Evolutionary conservation across 306 rosid species (phyloP).

Genomic region (Fragaria ananassa): DNA sequence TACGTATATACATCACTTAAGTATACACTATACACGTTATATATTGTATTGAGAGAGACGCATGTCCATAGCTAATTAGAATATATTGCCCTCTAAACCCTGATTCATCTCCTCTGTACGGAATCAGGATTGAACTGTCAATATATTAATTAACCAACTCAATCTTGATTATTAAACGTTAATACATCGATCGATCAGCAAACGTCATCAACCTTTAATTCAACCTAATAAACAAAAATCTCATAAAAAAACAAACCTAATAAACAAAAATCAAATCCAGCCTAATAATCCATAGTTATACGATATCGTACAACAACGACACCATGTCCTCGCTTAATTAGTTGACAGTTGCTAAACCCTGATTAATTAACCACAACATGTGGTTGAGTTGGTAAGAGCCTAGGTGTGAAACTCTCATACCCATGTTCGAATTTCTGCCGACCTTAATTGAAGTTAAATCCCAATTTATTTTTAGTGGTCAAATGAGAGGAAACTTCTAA

Average conservation of each 20-base stretch:
- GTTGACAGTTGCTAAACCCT: background rate
- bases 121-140: background rate
- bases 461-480: no score
- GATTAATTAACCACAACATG: background rate
- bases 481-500: no score
- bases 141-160: background rate
- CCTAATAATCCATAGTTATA: background rate
- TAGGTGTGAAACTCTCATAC: no score
- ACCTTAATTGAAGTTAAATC: no score
- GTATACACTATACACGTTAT: no score
- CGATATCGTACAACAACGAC: no score
- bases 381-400: no score
- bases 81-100: background rate
- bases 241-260: background rate
- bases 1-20: no score
- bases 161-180: background rate
- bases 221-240: background rate
- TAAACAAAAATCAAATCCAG: background rate
- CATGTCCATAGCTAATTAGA: background rate
- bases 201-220: background rate
- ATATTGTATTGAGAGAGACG: background rate
- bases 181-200: background rate
- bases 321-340: background rate
- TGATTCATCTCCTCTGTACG: background rate
- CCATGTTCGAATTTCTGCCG: no score